Percentiles rank a stretch among this genome's conserved stretches.
Evolutionary conservation across 768 basidiomycete species (phyloP).

Genomic region (Asterophora lycoperdoides): DNA sequence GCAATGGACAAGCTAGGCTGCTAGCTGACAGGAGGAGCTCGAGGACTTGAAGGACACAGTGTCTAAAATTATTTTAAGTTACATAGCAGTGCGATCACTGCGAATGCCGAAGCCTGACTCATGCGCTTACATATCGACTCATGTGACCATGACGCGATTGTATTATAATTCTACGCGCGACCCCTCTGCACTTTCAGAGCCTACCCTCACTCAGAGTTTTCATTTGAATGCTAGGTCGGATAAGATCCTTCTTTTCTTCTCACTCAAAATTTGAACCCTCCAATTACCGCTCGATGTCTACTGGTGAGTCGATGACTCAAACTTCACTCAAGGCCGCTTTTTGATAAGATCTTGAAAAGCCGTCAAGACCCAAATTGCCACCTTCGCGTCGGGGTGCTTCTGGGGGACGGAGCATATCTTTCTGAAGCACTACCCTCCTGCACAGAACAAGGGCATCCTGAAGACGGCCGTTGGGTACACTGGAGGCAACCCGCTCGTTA

Average conservation of each 20-base stretch:
- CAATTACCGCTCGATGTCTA: constrained; percentile 37
- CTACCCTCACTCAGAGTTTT: background rate
- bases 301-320: constrained; percentile 21
- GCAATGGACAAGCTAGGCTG: too few relatives aligned
- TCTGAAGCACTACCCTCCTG: constrained; percentile 69
- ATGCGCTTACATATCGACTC: background rate
- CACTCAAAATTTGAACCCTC: constrained; percentile 31
- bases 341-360: constrained; percentile 11
- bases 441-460: constrained; percentile 68
- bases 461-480: constrained; percentile 79
- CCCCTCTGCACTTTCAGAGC: constrained; percentile 8
- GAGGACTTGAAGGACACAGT: too few relatives aligned
- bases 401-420: constrained; percentile 89
- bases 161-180: background rate
- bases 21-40: too few relatives aligned
- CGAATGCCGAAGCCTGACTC: too few relatives aligned
- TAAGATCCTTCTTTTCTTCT: constrained; percentile 20
- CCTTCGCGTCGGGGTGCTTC: constrained; percentile 67
- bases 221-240: constrained; percentile 22
- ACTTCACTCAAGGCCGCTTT: background rate
- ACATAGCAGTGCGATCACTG: background rate
- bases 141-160: constrained; percentile 7
- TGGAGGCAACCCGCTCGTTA: constrained; percentile 54
- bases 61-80: too few relatives aligned
- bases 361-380: constrained; percentile 33